Percentiles rank a stretch among this genome's conserved stretches.
Evolutionary conservation across 2,329 filamentous ascomycete species (phyloP).

Genomic region (Aspergillus fijiensis): DNA sequence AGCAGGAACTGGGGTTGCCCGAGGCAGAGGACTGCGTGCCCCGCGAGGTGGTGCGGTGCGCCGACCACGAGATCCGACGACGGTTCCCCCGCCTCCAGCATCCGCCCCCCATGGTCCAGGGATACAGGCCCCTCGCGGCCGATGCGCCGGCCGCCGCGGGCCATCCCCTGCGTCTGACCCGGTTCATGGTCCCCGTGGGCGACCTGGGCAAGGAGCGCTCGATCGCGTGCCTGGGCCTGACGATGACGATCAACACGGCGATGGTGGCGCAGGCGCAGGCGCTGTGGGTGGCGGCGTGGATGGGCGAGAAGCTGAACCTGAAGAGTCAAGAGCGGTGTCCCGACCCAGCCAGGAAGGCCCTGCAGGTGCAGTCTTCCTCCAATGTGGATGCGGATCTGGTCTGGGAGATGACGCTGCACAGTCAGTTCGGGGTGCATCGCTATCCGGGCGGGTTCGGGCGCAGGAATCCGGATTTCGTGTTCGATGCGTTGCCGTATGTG

Average conservation of each 20-base stretch:
- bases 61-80: constrained; percentile 52
- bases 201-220: constrained; percentile 43
- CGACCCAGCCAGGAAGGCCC: constrained; percentile 6
- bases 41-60: constrained; percentile 38
- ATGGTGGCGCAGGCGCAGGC: constrained; percentile 51
- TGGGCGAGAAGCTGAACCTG: constrained; percentile 53
- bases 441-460: constrained; percentile 62
- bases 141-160: constrained; percentile 38
- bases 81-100: constrained; percentile 52
- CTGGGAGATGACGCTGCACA: constrained; percentile 62
- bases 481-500: constrained; percentile 72
- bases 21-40: constrained; percentile 36
- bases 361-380: not conserved
- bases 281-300: constrained; percentile 66
- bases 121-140: constrained; percentile 31
- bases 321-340: constrained; percentile 26
- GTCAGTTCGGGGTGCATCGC: constrained; percentile 68
- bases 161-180: constrained; percentile 50
- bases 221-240: constrained; percentile 51
- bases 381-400: constrained; percentile 37
- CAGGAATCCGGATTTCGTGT: constrained; percentile 62
- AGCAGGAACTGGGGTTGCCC: constrained; percentile 51
- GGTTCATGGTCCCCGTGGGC: constrained; percentile 47
- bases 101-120: constrained; percentile 37
- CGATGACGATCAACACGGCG: constrained; percentile 48